A percentile compares a stretch with the other conserved stretches of the same genome.
These are phyloP conservation scores for Candida tropicalis DNA, from an alignment of 1,139 yeast species.

Conservation along the genomic window DNA sequence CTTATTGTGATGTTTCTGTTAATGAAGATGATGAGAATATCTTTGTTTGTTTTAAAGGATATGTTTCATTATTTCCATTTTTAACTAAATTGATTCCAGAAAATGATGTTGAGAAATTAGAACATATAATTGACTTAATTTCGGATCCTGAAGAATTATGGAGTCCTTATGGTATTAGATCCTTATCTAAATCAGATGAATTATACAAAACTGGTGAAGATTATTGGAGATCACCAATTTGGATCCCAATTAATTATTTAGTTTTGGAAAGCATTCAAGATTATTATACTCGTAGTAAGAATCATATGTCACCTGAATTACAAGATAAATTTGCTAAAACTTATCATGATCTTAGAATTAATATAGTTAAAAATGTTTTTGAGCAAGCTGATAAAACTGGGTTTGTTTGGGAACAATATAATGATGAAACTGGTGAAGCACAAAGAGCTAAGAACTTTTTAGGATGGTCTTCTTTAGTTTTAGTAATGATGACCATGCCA, in stretches of 20 bases:
- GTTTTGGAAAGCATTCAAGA: constrained; percentile 67
- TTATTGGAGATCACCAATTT: constrained; percentile 95
- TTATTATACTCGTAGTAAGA: constrained; percentile 39
- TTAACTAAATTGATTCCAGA: constrained; percentile 65
- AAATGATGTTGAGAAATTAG: constrained; percentile 51
- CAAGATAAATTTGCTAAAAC: constrained; percentile 37
- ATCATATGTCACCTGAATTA: constrained; percentile 29
- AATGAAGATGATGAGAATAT: constrained; percentile 68
- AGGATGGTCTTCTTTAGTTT: constrained; percentile 91
- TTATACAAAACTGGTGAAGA: constrained; percentile 79
- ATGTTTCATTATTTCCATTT: constrained; percentile 85
- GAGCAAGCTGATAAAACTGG: constrained; percentile 75
- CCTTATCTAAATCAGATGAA: constrained; percentile 70
- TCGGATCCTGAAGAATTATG: constrained; percentile 75
- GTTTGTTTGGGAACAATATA: constrained; percentile 89
- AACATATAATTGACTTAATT: constrained; percentile 56
- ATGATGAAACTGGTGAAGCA: constrained; percentile 72
- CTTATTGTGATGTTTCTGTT: constrained; percentile 86
- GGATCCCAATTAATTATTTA: constrained; percentile 91
- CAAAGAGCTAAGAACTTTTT: constrained; percentile 87
- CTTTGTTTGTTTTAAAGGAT: constrained; percentile 86
- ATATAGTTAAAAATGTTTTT: constrained; percentile 68
- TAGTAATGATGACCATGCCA: constrained; percentile 83
- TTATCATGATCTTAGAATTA: constrained; percentile 62
- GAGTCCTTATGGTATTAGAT: constrained; percentile 79